phyloP scores from a whole-genome alignment of 495 filamentous ascomycete genomes.

The Delitschia confertaspora region DNA sequence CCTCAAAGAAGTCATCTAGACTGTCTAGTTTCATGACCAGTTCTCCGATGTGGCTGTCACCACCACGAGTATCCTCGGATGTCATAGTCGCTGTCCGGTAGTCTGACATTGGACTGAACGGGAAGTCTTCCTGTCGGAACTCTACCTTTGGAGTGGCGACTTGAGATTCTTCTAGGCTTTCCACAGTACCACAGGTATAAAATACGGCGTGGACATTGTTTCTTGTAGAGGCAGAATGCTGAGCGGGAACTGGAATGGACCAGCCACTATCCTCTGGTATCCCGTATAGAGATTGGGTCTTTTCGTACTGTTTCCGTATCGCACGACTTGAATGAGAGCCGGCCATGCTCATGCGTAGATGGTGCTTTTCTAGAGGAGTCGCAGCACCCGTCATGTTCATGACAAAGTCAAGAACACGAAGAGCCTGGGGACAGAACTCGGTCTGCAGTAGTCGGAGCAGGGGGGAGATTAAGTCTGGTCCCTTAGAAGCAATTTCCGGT shows the following conservation, averaged over 20 bases:
- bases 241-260: slow-evolving; percentile 89
- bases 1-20: slow-evolving; percentile 91
- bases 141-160: slow-evolving; percentile 75
- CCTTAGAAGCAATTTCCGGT: slow-evolving; percentile 78
- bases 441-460: slow-evolving; percentile 85
- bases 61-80: slow-evolving; percentile 69
- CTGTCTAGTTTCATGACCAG: slow-evolving; percentile 85
- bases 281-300: slow-evolving; percentile 86
- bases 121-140: slow-evolving; percentile 84
- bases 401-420: slow-evolving; percentile 86
- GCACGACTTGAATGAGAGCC: slow-evolving; percentile 63
- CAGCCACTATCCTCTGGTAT: slow-evolving; percentile 94
- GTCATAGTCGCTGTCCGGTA: slow-evolving; percentile 83
- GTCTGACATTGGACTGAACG: slow-evolving; percentile 64
- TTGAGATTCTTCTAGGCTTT: slow-evolving; percentile 48
- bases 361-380: slow-evolving; percentile 85
- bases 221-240: slow-evolving; percentile 72
- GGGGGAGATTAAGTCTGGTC: slow-evolving; percentile 91
- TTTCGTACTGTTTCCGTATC: slow-evolving; percentile 87
- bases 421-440: slow-evolving; percentile 81
- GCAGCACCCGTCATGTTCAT: slow-evolving; percentile 71
- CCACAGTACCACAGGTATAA: slow-evolving; percentile 66
- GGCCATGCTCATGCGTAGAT: slow-evolving; percentile 95
- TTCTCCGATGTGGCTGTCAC: slow-evolving; percentile 69
- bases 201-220: slow-evolving; percentile 94